phyloP scores from a whole-genome alignment of 495 filamentous ascomycete species.

The Oleoguttula mirabilis region DNA sequence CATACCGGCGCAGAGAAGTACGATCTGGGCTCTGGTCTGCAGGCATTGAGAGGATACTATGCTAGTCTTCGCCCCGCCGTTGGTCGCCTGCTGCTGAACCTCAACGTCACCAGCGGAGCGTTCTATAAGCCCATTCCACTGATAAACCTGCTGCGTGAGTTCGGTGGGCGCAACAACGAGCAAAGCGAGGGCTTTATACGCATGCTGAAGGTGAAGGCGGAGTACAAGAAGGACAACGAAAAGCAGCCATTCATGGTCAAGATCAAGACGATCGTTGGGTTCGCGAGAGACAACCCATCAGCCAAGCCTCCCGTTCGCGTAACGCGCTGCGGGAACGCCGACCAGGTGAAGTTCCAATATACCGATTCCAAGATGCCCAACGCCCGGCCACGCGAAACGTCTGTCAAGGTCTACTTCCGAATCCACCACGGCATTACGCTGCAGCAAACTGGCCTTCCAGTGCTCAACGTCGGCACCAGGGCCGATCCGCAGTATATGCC shows the following conservation, averaged over 20 bases:
- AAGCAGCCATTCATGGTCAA: conserved; percentile 1
- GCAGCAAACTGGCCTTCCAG: conserved; percentile 36
- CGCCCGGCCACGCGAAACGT: conserved; percentile 1
- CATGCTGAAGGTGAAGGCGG: conserved; percentile 19
- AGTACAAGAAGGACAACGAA: conserved; percentile 20
- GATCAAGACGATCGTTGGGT: conserved; percentile 3
- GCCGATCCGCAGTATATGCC: conserved; percentile 53
- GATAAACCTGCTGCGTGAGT: conserved; percentile 20
- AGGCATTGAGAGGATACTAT: conserved; percentile 38
- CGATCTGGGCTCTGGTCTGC: conserved; percentile 30
- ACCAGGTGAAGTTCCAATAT: conserved; percentile 37
- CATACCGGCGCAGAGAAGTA: conserved; percentile 10
- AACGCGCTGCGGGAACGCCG: conserved; percentile 22
- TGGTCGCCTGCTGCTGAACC: conserved; percentile 35
- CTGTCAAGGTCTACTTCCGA: conserved; percentile 24
- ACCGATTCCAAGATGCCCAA: conserved; percentile 10
- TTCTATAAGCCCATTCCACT: conserved; percentile 33
- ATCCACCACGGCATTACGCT: conserved; percentile 34
- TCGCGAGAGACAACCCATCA: not conserved
- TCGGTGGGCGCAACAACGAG: conserved; percentile 4
- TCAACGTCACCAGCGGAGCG: conserved; percentile 36
- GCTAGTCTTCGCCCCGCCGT: conserved; percentile 36
- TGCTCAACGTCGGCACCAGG: conserved; percentile 27
- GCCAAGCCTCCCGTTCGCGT: no score
- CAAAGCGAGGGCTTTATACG: conserved; percentile 17